Evolutionary conservation across 768 basidiomycete species (phyloP), one percentile per base, ranked within the genome.

Genomic region (Boletus edulis): DNA sequence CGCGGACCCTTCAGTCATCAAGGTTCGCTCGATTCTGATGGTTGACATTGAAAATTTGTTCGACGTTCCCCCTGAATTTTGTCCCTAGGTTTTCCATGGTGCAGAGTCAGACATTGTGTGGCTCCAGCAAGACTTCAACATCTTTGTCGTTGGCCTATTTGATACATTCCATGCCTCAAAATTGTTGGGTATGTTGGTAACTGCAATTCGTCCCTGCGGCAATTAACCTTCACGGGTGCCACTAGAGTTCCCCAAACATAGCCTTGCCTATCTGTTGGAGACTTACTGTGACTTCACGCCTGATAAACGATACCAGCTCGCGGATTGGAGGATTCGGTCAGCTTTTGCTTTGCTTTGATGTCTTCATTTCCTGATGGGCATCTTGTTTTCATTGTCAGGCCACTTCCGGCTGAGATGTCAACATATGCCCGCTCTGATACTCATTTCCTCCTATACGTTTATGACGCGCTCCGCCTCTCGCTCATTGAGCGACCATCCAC

Each of bases 161-260:
- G 96, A 99, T 67, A 98, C 97, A 0, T 98, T 84, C 69, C 94
- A 98, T 61, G 96, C 95, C 2, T 94, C 95, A 0, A 91, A 89
- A 64, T 74, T 90, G 1, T 76, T 98, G 47, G 86, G 90, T 90
- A 64, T 47, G 51, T 44, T 29, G 3, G 11, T 20, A 34, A 9
- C 35, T 44, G 9, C 31, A 29, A 38, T 18, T 55, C 47, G 17
- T 54, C 39, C 38, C 46, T 20, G 3, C 12, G 10, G 15, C 10
- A 12, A 51, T 42, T 37, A 43, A 55, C 22, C 6, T 55, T 31
- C 27, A 38, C 4, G 40, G 20, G 14, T 49, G 15, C 5, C 22
- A 14, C 39, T 51, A 91, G 95, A 89, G 13, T 89, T 93, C 62
- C 87, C 89, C 0, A 81, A 86, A 34, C 90, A 94, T 63, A 88